These are phyloP conservation scores for Ballota nigra DNA, from an alignment of 257 asterid species.

Conservation along the genomic window DNA sequence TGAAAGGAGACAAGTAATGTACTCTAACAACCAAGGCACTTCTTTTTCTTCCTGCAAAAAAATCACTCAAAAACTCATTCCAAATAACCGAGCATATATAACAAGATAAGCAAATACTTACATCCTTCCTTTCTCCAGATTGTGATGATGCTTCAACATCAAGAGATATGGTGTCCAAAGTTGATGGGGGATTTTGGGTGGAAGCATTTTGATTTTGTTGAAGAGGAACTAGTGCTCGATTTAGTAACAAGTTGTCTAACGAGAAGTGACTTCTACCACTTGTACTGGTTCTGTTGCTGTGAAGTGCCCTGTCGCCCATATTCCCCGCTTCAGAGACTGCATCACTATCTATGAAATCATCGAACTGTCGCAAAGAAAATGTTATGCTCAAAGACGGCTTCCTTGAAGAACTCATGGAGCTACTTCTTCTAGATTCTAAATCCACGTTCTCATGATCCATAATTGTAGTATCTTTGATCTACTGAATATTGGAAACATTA, in stretches of 20 bases:
- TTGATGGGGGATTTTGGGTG: constrained; percentile 17
- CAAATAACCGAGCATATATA: not conserved
- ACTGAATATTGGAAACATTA: not conserved
- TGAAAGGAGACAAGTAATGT: constrained; percentile 49
- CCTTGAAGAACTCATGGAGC: constrained; percentile 50
- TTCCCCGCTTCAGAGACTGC: constrained; percentile 88
- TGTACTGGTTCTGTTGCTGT: constrained; percentile 46
- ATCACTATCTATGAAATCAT: constrained; percentile 47
- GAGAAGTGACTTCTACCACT: constrained; percentile 52
- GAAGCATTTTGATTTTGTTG: constrained; percentile 30
- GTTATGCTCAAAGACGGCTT: constrained; percentile 43
- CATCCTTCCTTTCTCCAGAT: constrained; percentile 36
- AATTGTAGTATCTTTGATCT: constrained; percentile 11
- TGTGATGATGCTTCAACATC: constrained; percentile 35
- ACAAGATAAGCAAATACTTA: constrained; percentile 24
- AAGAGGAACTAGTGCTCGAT: constrained; percentile 44
- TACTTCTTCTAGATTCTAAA: constrained; percentile 36
- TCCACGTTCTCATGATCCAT: constrained; percentile 46
- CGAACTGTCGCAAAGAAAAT: constrained; percentile 26
- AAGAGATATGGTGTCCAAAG: constrained; percentile 14
- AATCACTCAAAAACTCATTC: not conserved
- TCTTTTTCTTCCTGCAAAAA: constrained; percentile 46
- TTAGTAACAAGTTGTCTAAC: constrained; percentile 37
- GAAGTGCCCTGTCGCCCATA: constrained; percentile 82
- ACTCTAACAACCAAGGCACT: constrained; percentile 49